Conservation (phyloP, 208 protist species). For the Polymyxa betae region DNA sequence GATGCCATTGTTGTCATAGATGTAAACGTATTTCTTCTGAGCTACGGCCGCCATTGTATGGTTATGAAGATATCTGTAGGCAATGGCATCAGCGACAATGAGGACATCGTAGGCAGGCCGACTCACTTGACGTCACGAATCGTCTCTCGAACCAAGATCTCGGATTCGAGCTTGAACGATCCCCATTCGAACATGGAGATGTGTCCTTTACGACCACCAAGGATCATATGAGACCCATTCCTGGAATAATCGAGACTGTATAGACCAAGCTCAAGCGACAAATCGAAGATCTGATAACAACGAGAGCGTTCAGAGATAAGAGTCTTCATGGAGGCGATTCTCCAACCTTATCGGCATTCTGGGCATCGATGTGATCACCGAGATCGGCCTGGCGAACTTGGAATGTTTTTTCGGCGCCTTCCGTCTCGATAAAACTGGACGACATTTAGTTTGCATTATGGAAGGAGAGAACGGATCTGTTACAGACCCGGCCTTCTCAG, state of each 20-base stretch:
- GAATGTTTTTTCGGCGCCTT: slow-evolving; percentile 16
- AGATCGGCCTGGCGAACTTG: slow-evolving; percentile 37
- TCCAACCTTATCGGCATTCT: slow-evolving; percentile 44
- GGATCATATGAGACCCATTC: slow-evolving; percentile 86
- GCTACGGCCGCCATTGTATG: slow-evolving; percentile 95
- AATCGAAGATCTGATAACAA: slow-evolving; percentile 1
- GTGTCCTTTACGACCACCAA: slow-evolving; percentile 92
- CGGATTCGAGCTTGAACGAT: slow-evolving; percentile 78
- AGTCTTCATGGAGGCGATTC: background rate
- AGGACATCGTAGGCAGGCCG: background rate
- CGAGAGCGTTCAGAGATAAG: too few species aligned
- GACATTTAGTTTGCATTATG: background rate
- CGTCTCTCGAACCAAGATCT: slow-evolving; percentile 89
- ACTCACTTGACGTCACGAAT: slow-evolving; percentile 82
- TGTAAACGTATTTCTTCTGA: slow-evolving; percentile 97
- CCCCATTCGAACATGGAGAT: slow-evolving; percentile 91
- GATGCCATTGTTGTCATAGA: slow-evolving; percentile 95
- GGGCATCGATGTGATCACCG: background rate
- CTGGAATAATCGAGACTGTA: slow-evolving; percentile 89
- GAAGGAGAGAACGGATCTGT: background rate
- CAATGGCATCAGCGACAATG: background rate
- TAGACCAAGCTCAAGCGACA: slow-evolving; percentile 68
- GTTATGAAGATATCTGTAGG: slow-evolving; percentile 89
- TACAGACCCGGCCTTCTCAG: background rate
- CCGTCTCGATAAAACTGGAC: slow-evolving; percentile 22